Conservation (phyloP, 495 filamentous ascomycete species). For the Polyplosphaeria fusca region DNA sequence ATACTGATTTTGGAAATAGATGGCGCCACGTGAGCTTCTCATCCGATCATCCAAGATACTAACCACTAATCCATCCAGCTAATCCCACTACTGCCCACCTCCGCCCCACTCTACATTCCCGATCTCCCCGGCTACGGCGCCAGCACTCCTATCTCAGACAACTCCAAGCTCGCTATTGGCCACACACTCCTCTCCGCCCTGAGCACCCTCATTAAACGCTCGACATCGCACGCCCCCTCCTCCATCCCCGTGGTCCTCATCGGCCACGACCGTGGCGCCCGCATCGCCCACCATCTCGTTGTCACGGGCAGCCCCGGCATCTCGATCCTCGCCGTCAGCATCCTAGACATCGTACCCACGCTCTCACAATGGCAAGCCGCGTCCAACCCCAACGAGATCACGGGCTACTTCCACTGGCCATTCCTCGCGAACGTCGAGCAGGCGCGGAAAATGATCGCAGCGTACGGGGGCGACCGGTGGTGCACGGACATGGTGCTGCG, state of each 20-base stretch:
- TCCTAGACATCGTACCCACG: constrained; percentile 53
- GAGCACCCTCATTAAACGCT: constrained; percentile 25
- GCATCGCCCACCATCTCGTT: constrained; percentile 48
- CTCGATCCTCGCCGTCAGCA: constrained; percentile 36
- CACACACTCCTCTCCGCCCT: constrained; percentile 41
- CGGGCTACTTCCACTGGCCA: constrained; percentile 50
- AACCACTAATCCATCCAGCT: constrained; percentile 10
- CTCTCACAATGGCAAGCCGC: constrained; percentile 43
- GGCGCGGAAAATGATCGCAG: constrained; percentile 46
- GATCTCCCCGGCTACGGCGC: constrained; percentile 51
- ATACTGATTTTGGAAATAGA: background rate
- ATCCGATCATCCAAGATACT: background rate
- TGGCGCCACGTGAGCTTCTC: constrained; percentile 31
- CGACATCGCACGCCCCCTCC: background rate
- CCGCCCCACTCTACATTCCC: constrained; percentile 29
- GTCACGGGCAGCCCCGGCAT: constrained; percentile 37
- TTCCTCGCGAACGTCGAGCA: constrained; percentile 49
- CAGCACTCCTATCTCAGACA: constrained; percentile 24
- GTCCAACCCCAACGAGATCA: constrained; percentile 30
- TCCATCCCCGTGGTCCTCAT: constrained; percentile 36
- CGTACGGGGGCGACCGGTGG: constrained; percentile 45
- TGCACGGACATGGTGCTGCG: constrained; percentile 35
- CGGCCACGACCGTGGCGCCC: constrained; percentile 51
- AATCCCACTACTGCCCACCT: constrained; percentile 29
- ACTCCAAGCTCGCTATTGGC: constrained; percentile 44